Percentiles rank a stretch among this genome's conserved stretches.
Conservation (phyloP, 2,329 filamentous ascomycete genomes). For the Monilinia fructicola region DNA sequence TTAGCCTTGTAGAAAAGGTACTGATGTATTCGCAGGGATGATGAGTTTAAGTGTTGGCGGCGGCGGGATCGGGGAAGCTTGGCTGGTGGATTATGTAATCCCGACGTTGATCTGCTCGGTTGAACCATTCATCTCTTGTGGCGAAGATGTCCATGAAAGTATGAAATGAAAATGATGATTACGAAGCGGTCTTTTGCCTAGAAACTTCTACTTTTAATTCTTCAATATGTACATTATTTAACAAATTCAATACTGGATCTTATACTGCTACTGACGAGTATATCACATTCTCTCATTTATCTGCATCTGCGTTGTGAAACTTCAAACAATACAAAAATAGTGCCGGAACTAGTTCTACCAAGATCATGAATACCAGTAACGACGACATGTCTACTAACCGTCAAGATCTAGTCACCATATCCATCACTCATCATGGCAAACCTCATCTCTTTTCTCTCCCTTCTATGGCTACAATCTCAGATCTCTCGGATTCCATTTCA, state of each 20-base stretch:
- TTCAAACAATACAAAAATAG: neutral
- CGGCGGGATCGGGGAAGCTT: constrained; percentile 14
- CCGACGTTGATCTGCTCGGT: neutral
- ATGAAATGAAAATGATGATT: constrained; percentile 29
- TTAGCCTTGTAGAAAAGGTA: constrained; percentile 21
- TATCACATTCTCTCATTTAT: constrained; percentile 1
- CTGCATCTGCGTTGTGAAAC: neutral
- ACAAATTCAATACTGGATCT: neutral
- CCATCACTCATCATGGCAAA: constrained; percentile 49
- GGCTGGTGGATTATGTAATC: constrained; percentile 11
- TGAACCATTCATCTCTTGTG: neutral
- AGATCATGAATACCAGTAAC: constrained; percentile 23
- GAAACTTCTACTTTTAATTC: constrained; percentile 33
- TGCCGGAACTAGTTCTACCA: neutral
- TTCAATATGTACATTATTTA: constrained; percentile 14
- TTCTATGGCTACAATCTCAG: constrained; percentile 50
- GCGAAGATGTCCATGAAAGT: neutral
- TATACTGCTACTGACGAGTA: neutral
- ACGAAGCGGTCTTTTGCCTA: constrained; percentile 37
- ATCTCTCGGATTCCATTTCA: constrained; percentile 61
- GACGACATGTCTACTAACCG: constrained; percentile 31
- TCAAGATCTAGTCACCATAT: constrained; percentile 45
- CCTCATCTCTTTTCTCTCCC: constrained; percentile 48
- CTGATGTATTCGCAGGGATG: constrained; percentile 15
- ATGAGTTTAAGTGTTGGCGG: neutral